Evolutionary conservation across 495 filamentous ascomycete genomes (phyloP).

Genomic region (Hypoxylon perforatum): DNA sequence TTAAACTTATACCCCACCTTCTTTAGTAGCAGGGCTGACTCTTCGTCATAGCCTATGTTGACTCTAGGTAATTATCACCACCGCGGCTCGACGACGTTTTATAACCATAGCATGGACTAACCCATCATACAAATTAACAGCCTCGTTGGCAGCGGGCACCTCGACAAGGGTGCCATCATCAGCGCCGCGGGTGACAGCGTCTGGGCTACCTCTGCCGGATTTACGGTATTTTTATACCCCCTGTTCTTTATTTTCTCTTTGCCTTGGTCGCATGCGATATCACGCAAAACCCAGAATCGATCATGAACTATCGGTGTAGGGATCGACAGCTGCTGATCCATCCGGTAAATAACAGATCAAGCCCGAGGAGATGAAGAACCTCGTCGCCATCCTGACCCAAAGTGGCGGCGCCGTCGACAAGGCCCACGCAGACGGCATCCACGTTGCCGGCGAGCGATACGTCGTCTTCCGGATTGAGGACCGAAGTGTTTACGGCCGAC

Average conservation of each 20-base stretch:
- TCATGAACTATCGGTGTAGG: background rate
- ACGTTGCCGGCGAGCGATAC: constrained; percentile 76
- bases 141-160: constrained; percentile 83
- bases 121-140: constrained; percentile 53
- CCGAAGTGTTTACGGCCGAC: constrained; percentile 82
- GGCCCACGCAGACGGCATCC: constrained; percentile 69
- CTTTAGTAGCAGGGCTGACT: constrained; percentile 50
- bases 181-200: constrained; percentile 81
- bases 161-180: constrained; percentile 91
- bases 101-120: constrained; percentile 13
- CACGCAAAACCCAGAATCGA: background rate
- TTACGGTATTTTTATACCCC: constrained; percentile 67
- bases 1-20: constrained; percentile 50
- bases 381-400: constrained; percentile 57
- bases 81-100: constrained; percentile 4
- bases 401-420: constrained; percentile 60
- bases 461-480: constrained; percentile 78
- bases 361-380: constrained; percentile 68
- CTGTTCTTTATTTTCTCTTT: constrained; percentile 7
- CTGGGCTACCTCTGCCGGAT: constrained; percentile 79
- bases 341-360: constrained; percentile 56
- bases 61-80: constrained; percentile 55
- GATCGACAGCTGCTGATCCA: constrained; percentile 5
- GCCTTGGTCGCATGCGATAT: constrained; percentile 7
- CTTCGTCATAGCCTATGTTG: constrained; percentile 58